Evolutionary conservation across 176 grass and related monocot genomes (phyloP).

Genomic region (Bolboschoenus planiculmis): DNA sequence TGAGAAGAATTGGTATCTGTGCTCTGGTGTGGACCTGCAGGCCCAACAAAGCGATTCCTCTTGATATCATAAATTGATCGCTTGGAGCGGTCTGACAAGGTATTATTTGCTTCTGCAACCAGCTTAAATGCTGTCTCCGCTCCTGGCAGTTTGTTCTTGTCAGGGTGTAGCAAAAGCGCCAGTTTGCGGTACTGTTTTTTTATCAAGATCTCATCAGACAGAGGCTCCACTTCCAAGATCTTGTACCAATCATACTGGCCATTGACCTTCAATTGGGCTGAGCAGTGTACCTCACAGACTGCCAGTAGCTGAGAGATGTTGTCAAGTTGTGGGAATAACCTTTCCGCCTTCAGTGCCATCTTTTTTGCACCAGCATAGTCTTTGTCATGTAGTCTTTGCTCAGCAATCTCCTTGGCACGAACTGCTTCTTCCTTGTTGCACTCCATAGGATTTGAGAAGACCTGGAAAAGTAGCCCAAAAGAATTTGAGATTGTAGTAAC

Average conservation of each 20-base stretch:
- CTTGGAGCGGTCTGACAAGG: conserved; percentile 51
- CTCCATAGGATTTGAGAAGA: conserved; percentile 17
- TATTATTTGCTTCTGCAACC: conserved; percentile 60
- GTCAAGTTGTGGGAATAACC: conserved; percentile 70
- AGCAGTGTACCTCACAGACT: conserved; percentile 73
- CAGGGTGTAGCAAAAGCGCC: conserved; percentile 81
- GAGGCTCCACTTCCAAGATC: conserved; percentile 66
- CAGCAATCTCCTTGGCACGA: conserved; percentile 62
- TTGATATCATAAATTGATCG: conserved; percentile 56
- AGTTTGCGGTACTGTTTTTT: conserved; percentile 84
- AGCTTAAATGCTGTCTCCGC: conserved; percentile 93
- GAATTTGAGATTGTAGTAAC: background rate
- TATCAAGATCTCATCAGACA: conserved; percentile 46
- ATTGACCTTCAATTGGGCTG: conserved; percentile 45
- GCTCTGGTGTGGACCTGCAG: background rate
- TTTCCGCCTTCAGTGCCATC: conserved; percentile 63
- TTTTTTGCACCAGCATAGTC: conserved; percentile 71
- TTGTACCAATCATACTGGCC: conserved; percentile 53
- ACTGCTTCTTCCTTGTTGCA: conserved; percentile 84
- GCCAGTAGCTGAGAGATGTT: conserved; percentile 58
- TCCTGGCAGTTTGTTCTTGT: conserved; percentile 79
- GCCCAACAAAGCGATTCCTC: conserved; percentile 26
- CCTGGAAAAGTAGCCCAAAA: conserved; percentile 5
- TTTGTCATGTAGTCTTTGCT: conserved; percentile 48
- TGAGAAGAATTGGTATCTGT: conserved; percentile 4